Evolutionary conservation across 2,329 filamentous ascomycete genomes (phyloP).

Genomic region (Beauveria varroae): DNA sequence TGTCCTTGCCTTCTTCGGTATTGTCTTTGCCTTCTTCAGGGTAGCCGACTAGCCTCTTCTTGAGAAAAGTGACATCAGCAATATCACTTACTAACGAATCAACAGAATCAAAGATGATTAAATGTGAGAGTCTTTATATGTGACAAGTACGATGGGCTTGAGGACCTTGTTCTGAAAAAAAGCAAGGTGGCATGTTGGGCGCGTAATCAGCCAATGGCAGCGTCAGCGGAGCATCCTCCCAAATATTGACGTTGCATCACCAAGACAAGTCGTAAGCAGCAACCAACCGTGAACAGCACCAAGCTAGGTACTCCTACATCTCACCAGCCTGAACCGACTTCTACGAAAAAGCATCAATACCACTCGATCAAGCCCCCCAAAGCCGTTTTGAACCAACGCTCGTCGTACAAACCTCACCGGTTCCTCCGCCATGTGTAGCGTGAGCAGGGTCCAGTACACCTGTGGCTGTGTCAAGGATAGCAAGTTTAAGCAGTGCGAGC

Average conservation of each 20-base stretch:
- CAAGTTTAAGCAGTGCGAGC: background rate
- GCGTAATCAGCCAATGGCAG: background rate
- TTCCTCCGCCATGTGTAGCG: background rate
- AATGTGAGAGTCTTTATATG: too few relatives aligned
- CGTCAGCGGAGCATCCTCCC: background rate
- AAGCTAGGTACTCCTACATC: too few relatives aligned
- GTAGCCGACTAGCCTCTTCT: background rate
- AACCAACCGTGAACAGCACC: too few relatives aligned
- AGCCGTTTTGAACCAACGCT: too few relatives aligned
- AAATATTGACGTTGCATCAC: background rate
- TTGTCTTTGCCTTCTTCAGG: background rate
- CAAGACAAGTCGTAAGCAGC: background rate
- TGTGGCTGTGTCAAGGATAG: slow-evolving; percentile 2
- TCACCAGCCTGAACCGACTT: too few relatives aligned
- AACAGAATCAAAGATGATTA: background rate
- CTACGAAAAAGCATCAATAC: too few relatives aligned
- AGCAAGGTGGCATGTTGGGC: background rate
- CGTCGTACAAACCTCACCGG: too few relatives aligned
- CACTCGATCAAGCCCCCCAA: too few relatives aligned
- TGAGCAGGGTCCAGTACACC: slow-evolving; percentile 1
- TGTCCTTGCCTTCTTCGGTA: background rate
- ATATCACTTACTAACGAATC: background rate
- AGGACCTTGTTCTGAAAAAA: too few relatives aligned
- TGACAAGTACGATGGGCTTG: too few relatives aligned
- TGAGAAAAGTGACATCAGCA: too few relatives aligned